Conservation (phyloP, 2,329 filamentous ascomycete species). For the Fusarium verrucosum region DNA sequence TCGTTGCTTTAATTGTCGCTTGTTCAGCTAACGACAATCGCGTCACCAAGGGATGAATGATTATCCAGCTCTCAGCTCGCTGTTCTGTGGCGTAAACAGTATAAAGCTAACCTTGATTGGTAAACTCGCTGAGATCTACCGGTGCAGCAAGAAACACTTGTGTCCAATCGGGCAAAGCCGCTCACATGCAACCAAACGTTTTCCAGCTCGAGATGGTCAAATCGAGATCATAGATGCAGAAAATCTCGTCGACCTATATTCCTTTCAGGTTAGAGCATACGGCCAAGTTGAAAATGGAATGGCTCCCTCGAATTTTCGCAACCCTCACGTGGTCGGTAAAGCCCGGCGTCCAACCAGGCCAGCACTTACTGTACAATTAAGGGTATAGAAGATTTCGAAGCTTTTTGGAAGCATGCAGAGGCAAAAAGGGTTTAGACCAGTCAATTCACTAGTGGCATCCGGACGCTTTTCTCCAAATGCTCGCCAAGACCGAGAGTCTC, state of each 20-base stretch:
- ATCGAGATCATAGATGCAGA: neutral
- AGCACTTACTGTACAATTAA: too few relatives aligned
- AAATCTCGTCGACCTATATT: neutral
- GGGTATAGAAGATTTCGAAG: slow-evolving; percentile 22
- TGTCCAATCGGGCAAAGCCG: neutral
- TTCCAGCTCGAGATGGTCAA: neutral
- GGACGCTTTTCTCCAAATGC: slow-evolving; percentile 3
- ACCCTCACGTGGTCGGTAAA: slow-evolving; percentile 20
- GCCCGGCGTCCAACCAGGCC: slow-evolving; percentile 3
- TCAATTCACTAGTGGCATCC: neutral
- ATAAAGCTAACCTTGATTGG: neutral
- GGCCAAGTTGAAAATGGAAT: slow-evolving; percentile 2
- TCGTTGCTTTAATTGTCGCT: too few relatives aligned
- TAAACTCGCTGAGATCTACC: too few relatives aligned
- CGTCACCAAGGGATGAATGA: neutral
- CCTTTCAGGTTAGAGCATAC: neutral
- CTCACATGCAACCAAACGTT: neutral
- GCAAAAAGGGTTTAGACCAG: neutral
- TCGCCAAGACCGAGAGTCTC: neutral
- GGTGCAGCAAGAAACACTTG: neutral
- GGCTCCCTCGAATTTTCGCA: neutral
- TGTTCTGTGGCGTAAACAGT: neutral
- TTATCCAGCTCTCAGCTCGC: neutral
- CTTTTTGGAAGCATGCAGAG: neutral
- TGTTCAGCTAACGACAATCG: too few relatives aligned